Percentiles rank a stretch among this genome's conserved stretches.
phyloP scores from a whole-genome alignment of 805 yeast species.

The Saccharomycopsis amapae region DNA sequence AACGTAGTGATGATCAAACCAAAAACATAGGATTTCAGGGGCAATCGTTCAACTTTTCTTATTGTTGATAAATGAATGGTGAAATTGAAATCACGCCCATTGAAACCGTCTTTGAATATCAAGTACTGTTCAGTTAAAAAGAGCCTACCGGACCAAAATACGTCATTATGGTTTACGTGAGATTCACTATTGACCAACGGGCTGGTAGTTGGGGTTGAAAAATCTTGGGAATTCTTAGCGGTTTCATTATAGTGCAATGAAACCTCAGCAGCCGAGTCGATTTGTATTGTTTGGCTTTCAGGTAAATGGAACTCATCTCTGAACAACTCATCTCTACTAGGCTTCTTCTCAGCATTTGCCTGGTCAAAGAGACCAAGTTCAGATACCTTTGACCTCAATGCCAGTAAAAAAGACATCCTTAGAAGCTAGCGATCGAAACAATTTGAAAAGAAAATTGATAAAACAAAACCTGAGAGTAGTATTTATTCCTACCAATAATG shows the following conservation, averaged over 20 bases:
- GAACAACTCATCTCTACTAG: slow-evolving; percentile 64
- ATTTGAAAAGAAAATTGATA: no score
- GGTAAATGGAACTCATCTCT: slow-evolving; percentile 67
- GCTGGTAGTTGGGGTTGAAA: slow-evolving; percentile 7
- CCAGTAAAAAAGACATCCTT: slow-evolving; percentile 20
- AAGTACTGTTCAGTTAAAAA: slow-evolving; percentile 69
- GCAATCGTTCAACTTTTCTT: slow-evolving; percentile 79
- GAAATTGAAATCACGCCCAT: slow-evolving; percentile 59
- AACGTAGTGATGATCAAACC: slow-evolving; percentile 68
- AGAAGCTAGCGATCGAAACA: no score
- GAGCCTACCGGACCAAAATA: slow-evolving; percentile 53
- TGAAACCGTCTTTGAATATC: slow-evolving; percentile 66
- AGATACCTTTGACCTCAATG: slow-evolving; percentile 18
- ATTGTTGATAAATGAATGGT: slow-evolving; percentile 69
- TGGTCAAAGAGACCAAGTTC: slow-evolving; percentile 20
- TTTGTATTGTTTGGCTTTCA: slow-evolving; percentile 54
- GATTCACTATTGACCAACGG: slow-evolving; percentile 5
- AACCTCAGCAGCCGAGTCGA: slow-evolving; percentile 63
- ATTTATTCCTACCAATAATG: no score
- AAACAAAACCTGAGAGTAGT: no score
- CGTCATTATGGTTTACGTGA: slow-evolving; percentile 23
- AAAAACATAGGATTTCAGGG: slow-evolving; percentile 60
- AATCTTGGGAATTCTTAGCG: slow-evolving; percentile 8
- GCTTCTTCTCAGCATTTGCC: slow-evolving; percentile 28
- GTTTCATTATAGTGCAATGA: slow-evolving; percentile 21